Evolutionary conservation across 2,329 filamentous ascomycete genomes (phyloP).

Genomic region (Pseudogymnoascus sp.): DNA sequence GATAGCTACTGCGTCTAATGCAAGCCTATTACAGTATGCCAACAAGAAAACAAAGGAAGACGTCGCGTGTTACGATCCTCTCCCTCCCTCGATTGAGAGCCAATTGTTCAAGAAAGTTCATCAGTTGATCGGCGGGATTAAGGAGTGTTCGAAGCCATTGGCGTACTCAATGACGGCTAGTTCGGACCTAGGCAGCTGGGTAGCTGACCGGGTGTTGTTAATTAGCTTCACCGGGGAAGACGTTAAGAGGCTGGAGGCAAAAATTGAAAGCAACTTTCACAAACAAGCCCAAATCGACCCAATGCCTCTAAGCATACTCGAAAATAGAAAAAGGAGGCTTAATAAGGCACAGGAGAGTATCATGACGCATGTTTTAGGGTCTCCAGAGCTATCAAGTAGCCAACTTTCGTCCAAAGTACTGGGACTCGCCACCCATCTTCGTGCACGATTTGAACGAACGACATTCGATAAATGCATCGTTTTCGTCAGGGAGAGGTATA

Average conservation of each 20-base stretch:
- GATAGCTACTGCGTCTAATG: conserved; percentile 67
- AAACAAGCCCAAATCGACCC: conserved; percentile 18
- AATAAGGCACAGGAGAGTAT: conserved; percentile 50
- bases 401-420: conserved; percentile 65
- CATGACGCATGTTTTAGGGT: conserved; percentile 39
- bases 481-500: conserved; percentile 73
- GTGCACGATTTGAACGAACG: conserved; percentile 49
- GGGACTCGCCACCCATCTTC: conserved; percentile 51
- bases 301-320: conserved; percentile 33
- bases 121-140: background rate
- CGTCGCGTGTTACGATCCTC: conserved; percentile 42
- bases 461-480: conserved; percentile 67
- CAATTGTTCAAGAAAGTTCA: conserved; percentile 44
- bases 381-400: conserved; percentile 25
- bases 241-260: conserved; percentile 50
- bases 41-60: conserved; percentile 53
- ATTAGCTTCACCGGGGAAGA: conserved; percentile 57
- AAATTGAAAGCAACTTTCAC: conserved; percentile 38
- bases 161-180: conserved; percentile 49
- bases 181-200: conserved; percentile 70
- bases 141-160: conserved; percentile 32
- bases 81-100: conserved; percentile 50
- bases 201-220: conserved; percentile 72
- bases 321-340: conserved; percentile 47
- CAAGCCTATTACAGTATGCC: conserved; percentile 45